These are phyloP conservation scores for Mortierella sp. DNA, from an alignment of 371 early-diverging fungal genomes.

Conservation along the genomic window DNA sequence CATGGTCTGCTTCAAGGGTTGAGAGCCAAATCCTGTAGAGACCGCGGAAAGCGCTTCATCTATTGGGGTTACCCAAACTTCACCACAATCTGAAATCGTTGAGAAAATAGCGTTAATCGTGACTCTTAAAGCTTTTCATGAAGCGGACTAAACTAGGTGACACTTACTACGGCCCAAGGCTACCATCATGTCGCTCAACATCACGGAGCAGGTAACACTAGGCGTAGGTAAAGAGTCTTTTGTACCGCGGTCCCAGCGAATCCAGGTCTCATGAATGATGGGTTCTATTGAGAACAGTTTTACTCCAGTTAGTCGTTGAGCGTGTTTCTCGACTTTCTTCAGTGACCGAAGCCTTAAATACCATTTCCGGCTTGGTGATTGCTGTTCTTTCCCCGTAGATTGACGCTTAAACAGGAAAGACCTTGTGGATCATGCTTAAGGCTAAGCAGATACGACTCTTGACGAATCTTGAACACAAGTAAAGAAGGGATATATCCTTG, in stretches of 20 bases:
- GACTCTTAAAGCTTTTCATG: too few relatives aligned
- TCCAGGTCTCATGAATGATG: background rate
- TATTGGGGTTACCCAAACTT: constrained; percentile 61
- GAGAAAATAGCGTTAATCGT: too few relatives aligned
- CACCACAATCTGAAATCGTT: constrained; percentile 59
- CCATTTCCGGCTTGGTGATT: constrained; percentile 1
- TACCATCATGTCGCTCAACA: constrained; percentile 61
- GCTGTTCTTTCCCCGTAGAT: background rate
- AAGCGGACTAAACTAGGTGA: constrained; percentile 3
- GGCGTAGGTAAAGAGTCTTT: constrained; percentile 18
- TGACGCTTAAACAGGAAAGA: constrained; percentile 10
- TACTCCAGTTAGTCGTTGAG: background rate
- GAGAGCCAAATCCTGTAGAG: constrained; percentile 29
- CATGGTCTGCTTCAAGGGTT: constrained; percentile 49
- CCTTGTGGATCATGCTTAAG: constrained; percentile 17
- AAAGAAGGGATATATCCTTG: constrained; percentile 13
- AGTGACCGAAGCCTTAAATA: background rate
- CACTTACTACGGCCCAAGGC: constrained; percentile 68
- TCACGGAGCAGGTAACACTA: constrained; percentile 59
- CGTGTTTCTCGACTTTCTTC: too few relatives aligned
- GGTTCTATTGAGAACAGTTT: background rate
- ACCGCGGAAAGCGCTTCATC: constrained; percentile 59
- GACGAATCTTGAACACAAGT: constrained; percentile 1
- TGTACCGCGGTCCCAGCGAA: constrained; percentile 15
- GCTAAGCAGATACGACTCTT: constrained; percentile 8